Percentiles rank a stretch among this genome's conserved stretches.
phyloP scores from a whole-genome alignment of 306 rosid genomes.

The Rubus idaeus region DNA sequence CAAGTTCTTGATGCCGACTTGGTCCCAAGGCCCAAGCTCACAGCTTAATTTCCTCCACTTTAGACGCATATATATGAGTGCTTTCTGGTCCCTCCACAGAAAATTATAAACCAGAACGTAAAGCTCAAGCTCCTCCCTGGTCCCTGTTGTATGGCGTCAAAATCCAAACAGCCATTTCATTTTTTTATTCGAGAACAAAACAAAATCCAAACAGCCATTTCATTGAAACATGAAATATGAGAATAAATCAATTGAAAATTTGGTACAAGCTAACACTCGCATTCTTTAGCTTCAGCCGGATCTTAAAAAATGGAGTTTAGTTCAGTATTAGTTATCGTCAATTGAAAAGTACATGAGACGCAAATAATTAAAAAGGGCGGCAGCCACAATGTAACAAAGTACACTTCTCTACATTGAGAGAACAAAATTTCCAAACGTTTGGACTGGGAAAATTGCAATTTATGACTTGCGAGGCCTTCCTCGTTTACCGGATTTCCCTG shows the following conservation, averaged over 20 bases:
- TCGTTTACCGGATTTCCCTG: slow-evolving; percentile 61
- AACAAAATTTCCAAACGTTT: slow-evolving; percentile 48
- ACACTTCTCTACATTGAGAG: slow-evolving; percentile 45
- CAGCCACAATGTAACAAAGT: slow-evolving; percentile 39
- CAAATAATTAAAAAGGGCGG: slow-evolving; percentile 22
- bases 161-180: background rate
- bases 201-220: background rate
- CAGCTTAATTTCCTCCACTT: slow-evolving; percentile 16
- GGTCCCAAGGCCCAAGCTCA: slow-evolving; percentile 15
- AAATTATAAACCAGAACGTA: background rate
- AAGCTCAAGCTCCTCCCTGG: slow-evolving; percentile 2
- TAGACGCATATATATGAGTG: slow-evolving; percentile 27
- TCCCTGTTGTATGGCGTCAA: background rate
- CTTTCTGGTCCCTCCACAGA: slow-evolving; percentile 21
- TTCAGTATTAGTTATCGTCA: slow-evolving; percentile 1
- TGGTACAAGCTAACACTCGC: slow-evolving; percentile 7
- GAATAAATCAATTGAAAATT: background rate
- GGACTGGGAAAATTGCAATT: slow-evolving; percentile 18
- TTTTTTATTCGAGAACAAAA: too few species aligned
- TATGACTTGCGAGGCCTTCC: slow-evolving; percentile 81
- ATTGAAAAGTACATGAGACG: background rate
- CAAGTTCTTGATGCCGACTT: slow-evolving; percentile 10
- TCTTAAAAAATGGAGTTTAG: background rate
- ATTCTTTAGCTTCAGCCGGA: slow-evolving; percentile 9
- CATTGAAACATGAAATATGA: background rate